Base-by-base conservation (phyloP, 1,139 yeast genomes). In the Geotrichum fermentans region DNA sequence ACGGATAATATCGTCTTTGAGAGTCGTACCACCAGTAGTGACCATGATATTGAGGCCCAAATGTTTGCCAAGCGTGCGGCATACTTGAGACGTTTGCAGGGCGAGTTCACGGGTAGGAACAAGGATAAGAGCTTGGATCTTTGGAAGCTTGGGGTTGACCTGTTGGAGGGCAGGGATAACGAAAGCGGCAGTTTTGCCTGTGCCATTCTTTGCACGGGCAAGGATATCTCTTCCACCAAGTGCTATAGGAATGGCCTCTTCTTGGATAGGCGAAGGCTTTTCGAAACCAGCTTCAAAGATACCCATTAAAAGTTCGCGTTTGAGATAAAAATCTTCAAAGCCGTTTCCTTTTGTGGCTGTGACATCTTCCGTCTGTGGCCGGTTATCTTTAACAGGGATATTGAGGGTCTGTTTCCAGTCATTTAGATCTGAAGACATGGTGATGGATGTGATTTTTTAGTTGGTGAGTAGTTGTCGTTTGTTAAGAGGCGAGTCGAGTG, bases 241-340 rank as follows among this genome's bases (percentile, higher is more conserved):
- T 1, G 97, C 97, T 66, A 88, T 86, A 2, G 98, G 98, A 52
- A 92, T 92, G n/a, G 96, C 82, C 67, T 90, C 97, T 72, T 92
- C 97, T 71, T 92, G 98, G 63, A 92, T 89, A 18, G 98, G 98
- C 22, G 96, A 87, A 8, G 98, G 98, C 65, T 86, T 87, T 67
- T 92, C 98, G 64, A 92, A 92, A 40, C 98, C 98, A 1, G 97
- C 97, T 69, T 92, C 98, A 65, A 90, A 92, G 59, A 92, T 90
- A 29, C 98, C 98, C 98, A 92, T 92, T 65, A 92, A 74, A 55
- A 92, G 76, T 64, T 90, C 96, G 69, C 98, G 80, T 66, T 88
- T 88, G 61, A 92, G 78, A 61, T 82, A 83, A 69, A 89, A 87
- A 62, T 89, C 95, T 70, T 92, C 98, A 66, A 92, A 92, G 14